These are phyloP conservation scores for Lactarius sp. DNA, from an alignment of 768 basidiomycete species.

Conservation along the genomic window DNA sequence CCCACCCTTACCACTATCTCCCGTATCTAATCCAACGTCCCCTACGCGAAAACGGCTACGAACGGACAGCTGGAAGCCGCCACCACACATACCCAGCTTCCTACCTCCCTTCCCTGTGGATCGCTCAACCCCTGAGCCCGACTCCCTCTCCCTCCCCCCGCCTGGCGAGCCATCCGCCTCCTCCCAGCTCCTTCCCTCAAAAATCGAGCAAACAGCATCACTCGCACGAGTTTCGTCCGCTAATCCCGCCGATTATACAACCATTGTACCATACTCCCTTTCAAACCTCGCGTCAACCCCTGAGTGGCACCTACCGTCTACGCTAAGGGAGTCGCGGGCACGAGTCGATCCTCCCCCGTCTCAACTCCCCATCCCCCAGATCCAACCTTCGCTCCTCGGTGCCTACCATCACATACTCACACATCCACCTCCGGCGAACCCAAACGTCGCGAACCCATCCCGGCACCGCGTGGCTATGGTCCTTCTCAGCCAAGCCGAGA, in stretches of 20 bases:
- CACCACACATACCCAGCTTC: conserved; percentile 59
- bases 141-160: conserved; percentile 36
- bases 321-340: conserved; percentile 19
- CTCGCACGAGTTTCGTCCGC: conserved; percentile 40
- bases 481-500: conserved; percentile 53
- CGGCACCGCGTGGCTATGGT: conserved; percentile 76
- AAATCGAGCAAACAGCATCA: conserved; percentile 34
- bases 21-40: conserved; percentile 55
- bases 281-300: conserved; percentile 62
- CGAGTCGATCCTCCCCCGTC: conserved; percentile 22
- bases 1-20: conserved; percentile 48
- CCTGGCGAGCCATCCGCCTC: conserved; percentile 33
- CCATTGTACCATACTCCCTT: conserved; percentile 68
- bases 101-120: conserved; percentile 61
- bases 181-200: conserved; percentile 36
- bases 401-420: conserved; percentile 79
- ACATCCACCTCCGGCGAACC: conserved; percentile 51
- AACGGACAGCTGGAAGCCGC: conserved; percentile 53
- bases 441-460: conserved; percentile 49
- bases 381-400: conserved; percentile 57
- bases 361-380: conserved; percentile 47
- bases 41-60: conserved; percentile 56
- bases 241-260: conserved; percentile 60
- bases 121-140: conserved; percentile 30
- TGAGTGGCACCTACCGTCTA: conserved; percentile 61